phyloP scores from a whole-genome alignment of 1,284 basidiomycete species.

The Melampsora occidentalis region DNA sequence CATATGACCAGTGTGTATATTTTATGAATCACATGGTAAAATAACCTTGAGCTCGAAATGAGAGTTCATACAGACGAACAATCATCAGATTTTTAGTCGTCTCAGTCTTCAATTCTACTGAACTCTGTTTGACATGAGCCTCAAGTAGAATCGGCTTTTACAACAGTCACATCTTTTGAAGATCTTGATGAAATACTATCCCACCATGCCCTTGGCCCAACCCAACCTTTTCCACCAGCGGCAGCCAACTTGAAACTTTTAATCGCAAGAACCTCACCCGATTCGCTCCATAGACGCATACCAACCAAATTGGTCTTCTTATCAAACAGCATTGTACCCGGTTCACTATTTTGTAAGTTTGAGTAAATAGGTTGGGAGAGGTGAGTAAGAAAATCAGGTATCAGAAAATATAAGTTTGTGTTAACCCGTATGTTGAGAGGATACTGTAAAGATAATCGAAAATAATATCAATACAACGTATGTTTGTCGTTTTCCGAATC shows the following conservation, averaged over 20 bases:
- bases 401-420: not conserved
- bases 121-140: not conserved
- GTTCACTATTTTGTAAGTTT: not conserved
- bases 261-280: not conserved
- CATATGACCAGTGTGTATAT: too few relatives aligned
- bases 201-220: conserved; percentile 15
- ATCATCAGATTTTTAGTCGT: too few relatives aligned
- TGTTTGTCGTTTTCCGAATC: not conserved
- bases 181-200: conserved; percentile 7
- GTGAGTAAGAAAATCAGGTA: conserved; percentile 3
- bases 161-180: not conserved
- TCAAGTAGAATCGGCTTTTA: not conserved
- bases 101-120: too few relatives aligned
- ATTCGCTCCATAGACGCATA: not conserved
- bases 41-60: too few relatives aligned
- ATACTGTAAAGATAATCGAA: not conserved
- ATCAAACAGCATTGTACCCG: conserved; percentile 10
- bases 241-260: conserved; percentile 3
- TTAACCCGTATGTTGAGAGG: conserved; percentile 14
- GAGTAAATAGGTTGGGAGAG: not conserved
- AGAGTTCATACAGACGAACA: too few relatives aligned
- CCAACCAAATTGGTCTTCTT: not conserved
- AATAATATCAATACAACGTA: not conserved
- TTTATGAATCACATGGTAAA: too few relatives aligned
- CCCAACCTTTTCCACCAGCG: conserved; percentile 19